These are phyloP conservation scores for Leccinum pachyderme DNA, from an alignment of 1,284 basidiomycete species.

Conservation along the genomic window DNA sequence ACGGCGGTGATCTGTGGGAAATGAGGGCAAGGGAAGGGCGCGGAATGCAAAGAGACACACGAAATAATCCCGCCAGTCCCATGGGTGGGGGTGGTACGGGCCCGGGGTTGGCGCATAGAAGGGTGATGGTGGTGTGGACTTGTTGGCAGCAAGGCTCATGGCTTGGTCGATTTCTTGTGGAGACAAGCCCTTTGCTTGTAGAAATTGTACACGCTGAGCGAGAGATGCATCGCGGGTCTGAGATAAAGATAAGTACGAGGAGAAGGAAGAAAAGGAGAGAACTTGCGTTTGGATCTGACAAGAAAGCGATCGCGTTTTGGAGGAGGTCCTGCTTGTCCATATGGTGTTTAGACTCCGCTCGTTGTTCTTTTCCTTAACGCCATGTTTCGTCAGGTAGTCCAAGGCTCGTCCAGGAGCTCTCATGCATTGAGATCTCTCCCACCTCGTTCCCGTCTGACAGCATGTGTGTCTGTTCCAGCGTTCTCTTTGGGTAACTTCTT, in stretches of 20 bases:
- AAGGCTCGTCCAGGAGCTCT: constrained; percentile 36
- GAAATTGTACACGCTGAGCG: constrained; percentile 86
- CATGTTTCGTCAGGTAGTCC: constrained; percentile 44
- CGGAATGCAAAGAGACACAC: constrained; percentile 45
- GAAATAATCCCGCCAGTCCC: constrained; percentile 96
- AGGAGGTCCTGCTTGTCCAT: constrained; percentile 70
- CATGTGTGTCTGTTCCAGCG: constrained; percentile 13
- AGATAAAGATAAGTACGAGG: neutral
- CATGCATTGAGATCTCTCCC: neutral
- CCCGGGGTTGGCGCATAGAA: constrained; percentile 40
- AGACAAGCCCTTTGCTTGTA: constrained; percentile 91
- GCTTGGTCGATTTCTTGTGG: constrained; percentile 87
- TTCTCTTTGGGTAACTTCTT: constrained; percentile 11
- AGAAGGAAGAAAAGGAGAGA: neutral
- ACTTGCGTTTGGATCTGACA: constrained; percentile 71
- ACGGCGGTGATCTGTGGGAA: constrained; percentile 85
- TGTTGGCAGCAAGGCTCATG: constrained; percentile 57
- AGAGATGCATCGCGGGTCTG: constrained; percentile 77
- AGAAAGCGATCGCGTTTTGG: constrained; percentile 78
- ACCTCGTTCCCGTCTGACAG: constrained; percentile 36
- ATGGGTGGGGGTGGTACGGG: constrained; percentile 45
- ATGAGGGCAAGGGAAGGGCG: constrained; percentile 27
- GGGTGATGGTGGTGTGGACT: constrained; percentile 34
- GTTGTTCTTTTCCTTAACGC: constrained; percentile 5
- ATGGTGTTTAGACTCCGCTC: constrained; percentile 33